phyloP scores from a whole-genome alignment of 768 basidiomycete genomes.

The Tricholoma terreum region DNA sequence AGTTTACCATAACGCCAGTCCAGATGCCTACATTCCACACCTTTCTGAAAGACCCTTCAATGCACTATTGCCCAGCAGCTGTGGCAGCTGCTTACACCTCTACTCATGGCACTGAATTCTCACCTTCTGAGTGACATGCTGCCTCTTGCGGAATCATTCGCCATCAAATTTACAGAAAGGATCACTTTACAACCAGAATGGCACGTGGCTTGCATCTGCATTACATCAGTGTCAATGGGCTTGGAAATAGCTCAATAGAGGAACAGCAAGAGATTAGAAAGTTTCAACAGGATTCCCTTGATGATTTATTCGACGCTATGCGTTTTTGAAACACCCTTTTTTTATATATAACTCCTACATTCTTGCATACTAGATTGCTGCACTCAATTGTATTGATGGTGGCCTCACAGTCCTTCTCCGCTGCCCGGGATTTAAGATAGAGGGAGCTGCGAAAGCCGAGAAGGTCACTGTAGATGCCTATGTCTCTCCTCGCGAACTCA shows the following conservation, averaged over 20 bases:
- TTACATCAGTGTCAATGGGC: neutral
- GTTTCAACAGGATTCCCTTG: neutral
- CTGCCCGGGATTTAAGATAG: constrained; percentile 1
- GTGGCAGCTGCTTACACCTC: neutral
- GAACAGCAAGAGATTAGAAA: no score
- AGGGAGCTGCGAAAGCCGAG: neutral
- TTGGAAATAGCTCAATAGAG: neutral
- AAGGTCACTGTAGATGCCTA: constrained; percentile 5
- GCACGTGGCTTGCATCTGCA: neutral
- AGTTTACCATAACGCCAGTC: neutral
- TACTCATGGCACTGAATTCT: neutral
- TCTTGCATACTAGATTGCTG: constrained; percentile 4
- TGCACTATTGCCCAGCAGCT: neutral
- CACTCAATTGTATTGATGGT: constrained; percentile 8
- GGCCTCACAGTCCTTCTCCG: constrained; percentile 7
- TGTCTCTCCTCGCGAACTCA: constrained; percentile 5
- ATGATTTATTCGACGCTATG: constrained; percentile 7
- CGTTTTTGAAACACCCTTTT: neutral
- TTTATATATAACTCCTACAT: neutral
- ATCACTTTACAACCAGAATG: neutral
- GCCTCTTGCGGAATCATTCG: neutral
- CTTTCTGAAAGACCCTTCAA: neutral
- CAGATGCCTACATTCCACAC: neutral
- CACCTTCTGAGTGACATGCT: neutral
- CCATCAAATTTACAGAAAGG: neutral